Evolutionary conservation across 140 eudicot species (phyloP).

Genomic region (Senecio squalidus): DNA sequence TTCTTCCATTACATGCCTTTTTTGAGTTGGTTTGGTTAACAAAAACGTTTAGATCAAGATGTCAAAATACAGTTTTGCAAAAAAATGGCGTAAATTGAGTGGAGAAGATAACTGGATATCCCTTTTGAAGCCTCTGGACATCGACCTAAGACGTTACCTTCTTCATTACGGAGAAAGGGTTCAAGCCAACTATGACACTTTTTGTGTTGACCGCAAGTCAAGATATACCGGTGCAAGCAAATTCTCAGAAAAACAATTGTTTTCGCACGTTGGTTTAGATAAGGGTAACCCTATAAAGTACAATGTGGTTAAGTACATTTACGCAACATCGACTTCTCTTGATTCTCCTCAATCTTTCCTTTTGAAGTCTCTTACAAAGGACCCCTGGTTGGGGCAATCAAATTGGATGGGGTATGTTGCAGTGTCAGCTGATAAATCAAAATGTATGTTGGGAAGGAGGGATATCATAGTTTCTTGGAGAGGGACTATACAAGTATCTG

Average conservation of each 20-base stretch:
- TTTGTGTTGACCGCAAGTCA: constrained; percentile 16
- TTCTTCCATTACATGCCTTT: background rate
- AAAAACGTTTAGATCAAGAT: background rate
- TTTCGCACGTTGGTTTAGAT: constrained; percentile 17
- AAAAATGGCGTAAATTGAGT: constrained; percentile 21
- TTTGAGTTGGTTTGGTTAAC: background rate
- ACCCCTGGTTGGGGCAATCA: constrained; percentile 21
- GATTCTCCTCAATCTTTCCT: constrained; percentile 11
- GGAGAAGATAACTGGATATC: constrained; percentile 27
- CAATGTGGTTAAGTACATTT: constrained; percentile 14
- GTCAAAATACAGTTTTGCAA: background rate
- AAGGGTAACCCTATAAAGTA: constrained; percentile 26
- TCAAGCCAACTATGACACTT: constrained; percentile 31
- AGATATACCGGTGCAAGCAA: constrained; percentile 21
- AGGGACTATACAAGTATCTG: constrained; percentile 23
- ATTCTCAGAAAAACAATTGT: constrained; percentile 13
- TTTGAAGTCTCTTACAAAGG: constrained; percentile 11
- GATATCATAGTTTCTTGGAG: constrained; percentile 30
- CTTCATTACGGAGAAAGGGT: constrained; percentile 25
- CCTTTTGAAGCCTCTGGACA: constrained; percentile 24
- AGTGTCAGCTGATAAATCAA: constrained; percentile 10
- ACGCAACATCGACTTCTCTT: constrained; percentile 18
- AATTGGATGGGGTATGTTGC: constrained; percentile 35
- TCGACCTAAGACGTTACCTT: constrained; percentile 25
- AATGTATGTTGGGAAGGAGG: constrained; percentile 19